Percentiles rank a stretch among this genome's conserved stretches.
These are phyloP conservation scores for Microbotryomycetes sp. DNA, from an alignment of 1,284 basidiomycete species.

Conservation along the genomic window DNA sequence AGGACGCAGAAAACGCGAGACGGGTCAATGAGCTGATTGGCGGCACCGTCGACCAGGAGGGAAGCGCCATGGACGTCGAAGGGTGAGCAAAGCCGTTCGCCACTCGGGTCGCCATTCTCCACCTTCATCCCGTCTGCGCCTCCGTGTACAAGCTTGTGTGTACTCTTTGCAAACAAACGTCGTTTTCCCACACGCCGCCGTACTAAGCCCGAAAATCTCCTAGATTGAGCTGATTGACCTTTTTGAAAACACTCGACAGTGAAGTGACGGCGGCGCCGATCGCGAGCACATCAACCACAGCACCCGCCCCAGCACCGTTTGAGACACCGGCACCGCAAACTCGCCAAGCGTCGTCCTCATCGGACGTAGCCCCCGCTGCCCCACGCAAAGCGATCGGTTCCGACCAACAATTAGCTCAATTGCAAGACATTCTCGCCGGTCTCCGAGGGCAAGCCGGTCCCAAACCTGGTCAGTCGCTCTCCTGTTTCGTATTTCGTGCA, in stretches of 20 bases:
- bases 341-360: not conserved
- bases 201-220: not conserved
- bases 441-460: not conserved
- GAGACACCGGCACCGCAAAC: not conserved
- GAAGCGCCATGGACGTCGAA: constrained; percentile 26
- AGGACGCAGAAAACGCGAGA: constrained; percentile 15
- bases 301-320: not conserved
- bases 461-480: constrained; percentile 3
- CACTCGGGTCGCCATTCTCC: not conserved
- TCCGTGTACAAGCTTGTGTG: not conserved
- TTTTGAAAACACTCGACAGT: not conserved
- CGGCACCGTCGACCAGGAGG: constrained; percentile 12
- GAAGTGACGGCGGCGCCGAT: not conserved
- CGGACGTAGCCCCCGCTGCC: not conserved
- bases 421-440: constrained; percentile 16
- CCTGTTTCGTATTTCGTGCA: not conserved
- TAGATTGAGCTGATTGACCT: no score
- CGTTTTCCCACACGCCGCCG: not conserved
- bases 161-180: not conserved
- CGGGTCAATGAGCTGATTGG: constrained; percentile 37
- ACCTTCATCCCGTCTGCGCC: not conserved
- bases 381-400: not conserved
- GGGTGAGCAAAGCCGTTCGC: constrained; percentile 19
- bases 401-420: constrained; percentile 10
- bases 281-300: not conserved